A percentile compares a stretch with the other conserved stretches of the same genome.
These are phyloP conservation scores for Microcera coccophila DNA, from an alignment of 2,329 filamentous ascomycete genomes.

Conservation along the genomic window DNA sequence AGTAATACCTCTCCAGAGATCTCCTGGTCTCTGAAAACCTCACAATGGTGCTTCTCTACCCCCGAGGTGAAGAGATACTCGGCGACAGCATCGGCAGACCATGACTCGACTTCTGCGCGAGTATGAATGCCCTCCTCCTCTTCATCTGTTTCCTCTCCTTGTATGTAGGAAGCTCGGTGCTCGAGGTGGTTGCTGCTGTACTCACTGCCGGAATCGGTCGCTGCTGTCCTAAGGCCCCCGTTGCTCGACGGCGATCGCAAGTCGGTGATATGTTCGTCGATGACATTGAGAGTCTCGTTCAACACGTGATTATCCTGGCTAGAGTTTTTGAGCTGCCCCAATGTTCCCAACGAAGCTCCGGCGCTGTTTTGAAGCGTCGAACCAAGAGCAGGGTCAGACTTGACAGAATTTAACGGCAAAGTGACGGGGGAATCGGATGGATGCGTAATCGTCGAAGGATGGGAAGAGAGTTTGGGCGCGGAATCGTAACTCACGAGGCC, in stretches of 20 bases:
- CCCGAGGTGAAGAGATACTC: slow-evolving; percentile 83
- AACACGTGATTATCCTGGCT: slow-evolving; percentile 68
- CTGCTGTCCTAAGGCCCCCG: slow-evolving; percentile 48
- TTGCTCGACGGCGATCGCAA: slow-evolving; percentile 57
- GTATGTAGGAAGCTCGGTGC: slow-evolving; percentile 82
- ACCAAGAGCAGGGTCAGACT: slow-evolving; percentile 26
- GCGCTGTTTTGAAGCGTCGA: slow-evolving; percentile 26
- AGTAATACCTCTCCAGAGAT: slow-evolving; percentile 90
- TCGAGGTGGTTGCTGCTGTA: slow-evolving; percentile 79
- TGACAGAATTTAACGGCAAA: slow-evolving; percentile 43
- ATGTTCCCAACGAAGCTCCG: slow-evolving; percentile 22
- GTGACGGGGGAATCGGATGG: slow-evolving; percentile 33
- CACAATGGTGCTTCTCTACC: slow-evolving; percentile 84
- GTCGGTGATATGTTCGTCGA: slow-evolving; percentile 94
- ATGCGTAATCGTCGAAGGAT: slow-evolving; percentile 27
- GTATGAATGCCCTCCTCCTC: slow-evolving; percentile 75
- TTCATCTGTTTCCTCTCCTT: slow-evolving; percentile 91
- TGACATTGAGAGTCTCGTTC: slow-evolving; percentile 91
- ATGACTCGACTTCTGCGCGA: slow-evolving; percentile 68
- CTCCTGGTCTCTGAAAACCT: slow-evolving; percentile 93
- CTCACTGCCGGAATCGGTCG: slow-evolving; percentile 80
- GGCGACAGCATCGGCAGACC: slow-evolving; percentile 78
- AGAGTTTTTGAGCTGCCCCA: slow-evolving; percentile 39
- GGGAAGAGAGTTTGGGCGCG: slow-evolving; percentile 26
- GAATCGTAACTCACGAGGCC: slow-evolving; percentile 29